Evolutionary conservation across 192 early-diverging fungal species (phyloP).

Genomic region (Linderina pennispora): DNA sequence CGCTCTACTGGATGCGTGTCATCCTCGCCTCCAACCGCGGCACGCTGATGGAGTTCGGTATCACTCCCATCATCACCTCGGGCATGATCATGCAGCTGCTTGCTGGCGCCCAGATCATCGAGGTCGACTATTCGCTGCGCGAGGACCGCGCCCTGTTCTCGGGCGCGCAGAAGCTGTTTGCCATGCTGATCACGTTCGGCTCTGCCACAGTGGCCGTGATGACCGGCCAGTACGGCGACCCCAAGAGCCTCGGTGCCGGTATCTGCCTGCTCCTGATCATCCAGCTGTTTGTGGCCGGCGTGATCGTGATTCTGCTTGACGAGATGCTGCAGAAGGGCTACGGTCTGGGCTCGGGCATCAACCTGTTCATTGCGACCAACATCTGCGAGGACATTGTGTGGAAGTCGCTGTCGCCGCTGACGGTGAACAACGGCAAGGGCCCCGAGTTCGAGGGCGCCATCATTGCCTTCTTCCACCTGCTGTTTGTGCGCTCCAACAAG

Average conservation of each 20-base stretch:
- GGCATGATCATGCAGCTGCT: constrained; percentile 99
- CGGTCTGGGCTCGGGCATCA: constrained; percentile 98
- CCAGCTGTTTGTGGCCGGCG: constrained; percentile 93
- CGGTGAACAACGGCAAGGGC: constrained; percentile 95
- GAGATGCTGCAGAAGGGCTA: constrained; percentile 99
- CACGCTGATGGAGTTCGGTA: constrained; percentile 99
- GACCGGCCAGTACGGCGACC: constrained; percentile 96
- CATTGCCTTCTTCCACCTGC: constrained; percentile 89
- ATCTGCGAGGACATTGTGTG: constrained; percentile 99
- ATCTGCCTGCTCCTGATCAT: constrained; percentile 94
- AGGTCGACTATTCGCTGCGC: constrained; percentile 97
- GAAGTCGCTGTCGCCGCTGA: constrained; percentile 97
- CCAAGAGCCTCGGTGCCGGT: constrained; percentile 92
- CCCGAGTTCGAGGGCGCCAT: constrained; percentile 99
- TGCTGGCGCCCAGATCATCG: constrained; percentile 96
- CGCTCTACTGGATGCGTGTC: constrained; percentile 99
- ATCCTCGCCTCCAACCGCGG: constrained; percentile 99
- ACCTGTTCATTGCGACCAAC: constrained; percentile 99
- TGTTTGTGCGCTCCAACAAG: constrained; percentile 95
- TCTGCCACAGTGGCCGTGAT: constrained; percentile 97
- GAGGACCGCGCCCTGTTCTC: constrained; percentile 98
- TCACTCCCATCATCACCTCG: constrained; percentile 98
- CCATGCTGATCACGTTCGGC: constrained; percentile 98
- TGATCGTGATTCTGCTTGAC: constrained; percentile 97
- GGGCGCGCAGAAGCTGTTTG: constrained; percentile 98